phyloP scores from a whole-genome alignment of 306 rosid species.

The Prunus persica region Prunus_persica_NCBIv2 NC_034013.1:18095001-18095500 shows the following conservation, averaged over 20 bases:
- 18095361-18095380: neutral
- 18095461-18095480: no score
- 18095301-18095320: neutral
- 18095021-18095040: conserved; percentile 62
- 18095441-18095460: no score
- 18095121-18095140: neutral
- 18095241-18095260: neutral
- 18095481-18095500: no score
- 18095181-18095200: neutral
- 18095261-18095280: neutral
- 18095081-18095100: neutral
- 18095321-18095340: neutral
- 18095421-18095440: no score
- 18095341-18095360: neutral
- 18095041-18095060: conserved; percentile 86
- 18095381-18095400: neutral
- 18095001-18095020: conserved; percentile 77
- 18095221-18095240: neutral
- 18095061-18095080: conserved; percentile 68
- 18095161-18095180: neutral
- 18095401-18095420: neutral
- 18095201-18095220: neutral
- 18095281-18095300: neutral
- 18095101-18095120: neutral
- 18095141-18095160: neutral